Base-by-base conservation (phyloP, 345 rosid species). In the Toxicodendron radicans region DNA sequence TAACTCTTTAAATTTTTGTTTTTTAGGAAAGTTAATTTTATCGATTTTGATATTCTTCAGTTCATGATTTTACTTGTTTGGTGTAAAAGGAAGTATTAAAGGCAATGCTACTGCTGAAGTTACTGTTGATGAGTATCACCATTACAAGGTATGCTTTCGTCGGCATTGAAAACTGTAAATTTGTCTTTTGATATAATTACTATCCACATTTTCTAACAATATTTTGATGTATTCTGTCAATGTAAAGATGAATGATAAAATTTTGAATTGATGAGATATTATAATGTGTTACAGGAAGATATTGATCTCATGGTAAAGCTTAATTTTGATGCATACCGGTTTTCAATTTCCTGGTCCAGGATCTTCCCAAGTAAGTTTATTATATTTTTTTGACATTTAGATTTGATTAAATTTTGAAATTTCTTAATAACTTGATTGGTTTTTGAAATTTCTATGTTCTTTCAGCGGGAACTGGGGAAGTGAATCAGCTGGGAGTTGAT, bases 301-400 rank as follows among this genome's bases (percentile, higher is more conserved):
- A 45, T 78, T 27, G 81, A 83, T 60, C 64, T 86, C 68, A 79
- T 86, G 85, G 73, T 64, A 21, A 68, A 68, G 18, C 51, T 86
- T 63, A 86, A 86, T 62, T 86, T 86, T 51, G 89, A 83, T 69
- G 89, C 87, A 6, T 86, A 86, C 68, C 79, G 89, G 10, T 86
- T 86, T 82, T 86, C 89, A 5, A 86, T 86, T 52, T 86, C 89
- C 1, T 86, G 89, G 87, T 79, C 89, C 17, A 81, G 89, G 76
- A 86, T 86, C 78, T 84, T 86, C 76, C 83, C 89, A 12, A 58
- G 89, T 83, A 79, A 71, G 17, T 71, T 4, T 46, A 46, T 17
- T 11, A 62, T 18, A 20, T 17, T 11, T 27, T 27, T 27, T 27
- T 27, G 2, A 27, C 30, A 27, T 27, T 27, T 1, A 27, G 30